phyloP scores from a whole-genome alignment of 2,329 filamentous ascomycete species.

The Fusarium sp. region DNA sequence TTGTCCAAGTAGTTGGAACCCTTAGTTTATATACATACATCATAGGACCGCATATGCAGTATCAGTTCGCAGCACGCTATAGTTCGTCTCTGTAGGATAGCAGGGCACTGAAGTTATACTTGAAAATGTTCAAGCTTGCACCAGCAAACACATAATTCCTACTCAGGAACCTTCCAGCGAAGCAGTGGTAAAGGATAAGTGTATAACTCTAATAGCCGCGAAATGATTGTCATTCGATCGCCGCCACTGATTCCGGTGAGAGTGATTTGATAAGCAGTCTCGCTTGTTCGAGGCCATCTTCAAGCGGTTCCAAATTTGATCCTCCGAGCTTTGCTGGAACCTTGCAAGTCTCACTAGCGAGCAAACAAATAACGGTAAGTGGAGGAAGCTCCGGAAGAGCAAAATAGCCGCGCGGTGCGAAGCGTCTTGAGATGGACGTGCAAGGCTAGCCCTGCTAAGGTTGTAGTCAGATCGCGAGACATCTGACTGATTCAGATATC shows the following conservation, averaged over 20 bases:
- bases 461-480: conserved; percentile 23
- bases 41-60: conserved; percentile 9
- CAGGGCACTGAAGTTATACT: conserved; percentile 6
- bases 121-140: not conserved
- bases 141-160: not conserved
- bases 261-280: not conserved
- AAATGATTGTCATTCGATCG: not conserved
- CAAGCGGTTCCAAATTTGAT: conserved; percentile 24
- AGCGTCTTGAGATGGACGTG: conserved; percentile 23
- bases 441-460: conserved; percentile 9
- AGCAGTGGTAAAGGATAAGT: not conserved
- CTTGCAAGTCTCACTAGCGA: conserved; percentile 16
- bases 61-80: conserved; percentile 14
- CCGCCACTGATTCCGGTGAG: not conserved
- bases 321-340: conserved; percentile 21
- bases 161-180: not conserved
- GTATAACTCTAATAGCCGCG: not conserved
- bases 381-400: not conserved
- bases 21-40: conserved; percentile 3
- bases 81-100: conserved; percentile 12
- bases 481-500: conserved; percentile 21
- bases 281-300: not conserved
- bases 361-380: conserved; percentile 22
- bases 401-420: conserved; percentile 41
- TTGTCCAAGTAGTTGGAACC: conserved; percentile 9